Conservation (phyloP, 2,329 filamentous ascomycete species). For the Coccinonectria pachysandricola region DNA sequence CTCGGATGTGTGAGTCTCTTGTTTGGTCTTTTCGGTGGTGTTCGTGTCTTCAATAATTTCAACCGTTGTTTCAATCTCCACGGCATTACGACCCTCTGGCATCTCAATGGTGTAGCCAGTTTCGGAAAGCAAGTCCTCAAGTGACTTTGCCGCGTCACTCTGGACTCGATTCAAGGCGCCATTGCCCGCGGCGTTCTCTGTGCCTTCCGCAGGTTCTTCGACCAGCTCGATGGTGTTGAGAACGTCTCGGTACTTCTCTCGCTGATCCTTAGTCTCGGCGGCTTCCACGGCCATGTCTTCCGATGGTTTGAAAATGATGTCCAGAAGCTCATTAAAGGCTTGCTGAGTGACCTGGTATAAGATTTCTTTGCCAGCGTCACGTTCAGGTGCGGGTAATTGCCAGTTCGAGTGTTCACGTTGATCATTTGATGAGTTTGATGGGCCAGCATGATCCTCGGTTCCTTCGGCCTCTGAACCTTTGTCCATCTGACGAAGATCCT, state of each 20-base stretch:
- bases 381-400: constrained; percentile 69
- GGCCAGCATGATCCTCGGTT: constrained; percentile 59
- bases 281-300: constrained; percentile 67
- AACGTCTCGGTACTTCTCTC: constrained; percentile 44
- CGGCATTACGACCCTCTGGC: constrained; percentile 20
- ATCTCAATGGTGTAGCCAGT: constrained; percentile 35
- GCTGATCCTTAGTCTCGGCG: constrained; percentile 49
- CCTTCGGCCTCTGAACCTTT: constrained; percentile 27
- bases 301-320: constrained; percentile 70
- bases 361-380: constrained; percentile 77
- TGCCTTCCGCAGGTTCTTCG: constrained; percentile 20
- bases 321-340: constrained; percentile 81
- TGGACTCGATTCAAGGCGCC: constrained; percentile 8
- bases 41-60: constrained; percentile 15
- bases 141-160: constrained; percentile 18
- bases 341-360: constrained; percentile 87
- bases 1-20: constrained; percentile 8
- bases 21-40: constrained; percentile 7
- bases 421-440: constrained; percentile 60
- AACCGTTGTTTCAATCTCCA: constrained; percentile 21
- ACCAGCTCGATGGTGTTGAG: constrained; percentile 31
- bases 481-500: constrained; percentile 21
- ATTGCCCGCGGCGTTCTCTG: constrained; percentile 6
- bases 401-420: too few relatives aligned
- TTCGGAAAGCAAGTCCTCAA: constrained; percentile 29